phyloP scores from a whole-genome alignment of 805 yeast genomes.

The Cyberlindnera xishuangbannaensis region DNA sequence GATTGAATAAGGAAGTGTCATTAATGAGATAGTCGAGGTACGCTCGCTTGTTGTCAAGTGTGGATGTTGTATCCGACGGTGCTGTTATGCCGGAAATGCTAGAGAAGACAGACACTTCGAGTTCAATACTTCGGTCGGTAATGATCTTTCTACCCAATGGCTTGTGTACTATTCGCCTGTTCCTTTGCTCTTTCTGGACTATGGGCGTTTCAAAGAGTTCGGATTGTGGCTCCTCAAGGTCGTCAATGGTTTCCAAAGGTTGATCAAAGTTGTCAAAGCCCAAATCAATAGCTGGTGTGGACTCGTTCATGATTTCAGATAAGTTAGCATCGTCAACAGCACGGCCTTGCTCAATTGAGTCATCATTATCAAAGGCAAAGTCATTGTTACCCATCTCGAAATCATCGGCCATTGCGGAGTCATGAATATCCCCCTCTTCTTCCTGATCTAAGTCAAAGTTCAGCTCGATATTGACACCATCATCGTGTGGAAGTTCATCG shows the following conservation, averaged over 20 bases:
- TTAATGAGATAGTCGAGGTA: conserved; percentile 14
- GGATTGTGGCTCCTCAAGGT: conserved; percentile 8
- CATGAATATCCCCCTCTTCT: conserved; percentile 3
- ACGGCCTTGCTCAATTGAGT: conserved; percentile 29
- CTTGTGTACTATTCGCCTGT: no score
- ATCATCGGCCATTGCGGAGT: conserved; percentile 3
- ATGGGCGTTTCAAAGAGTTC: conserved; percentile 5
- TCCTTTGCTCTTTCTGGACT: conserved; percentile 4
- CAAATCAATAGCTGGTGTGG: conserved; percentile 11
- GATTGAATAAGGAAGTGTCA: conserved; percentile 13
- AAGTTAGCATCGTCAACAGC: conserved; percentile 16
- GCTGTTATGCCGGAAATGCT: conserved; percentile 11
- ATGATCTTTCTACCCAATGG: conserved; percentile 16
- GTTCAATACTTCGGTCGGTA: conserved; percentile 22
- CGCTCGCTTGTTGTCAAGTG: conserved; percentile 15
- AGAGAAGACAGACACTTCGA: conserved; percentile 19
- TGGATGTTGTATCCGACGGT: neutral
- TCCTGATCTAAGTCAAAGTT: conserved; percentile 33
- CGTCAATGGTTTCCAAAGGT: conserved; percentile 20
- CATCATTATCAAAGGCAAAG: conserved; percentile 19
- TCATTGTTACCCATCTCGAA: conserved; percentile 23
- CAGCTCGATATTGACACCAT: conserved; percentile 51
- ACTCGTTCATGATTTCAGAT: conserved; percentile 13
- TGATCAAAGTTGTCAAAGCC: conserved; percentile 12
- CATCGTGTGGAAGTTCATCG: conserved; percentile 27